Evolutionary conservation across 1,284 basidiomycete genomes (phyloP), one percentile per base, ranked within the genome.

Genomic region (Kwoniella shivajii): DNA sequence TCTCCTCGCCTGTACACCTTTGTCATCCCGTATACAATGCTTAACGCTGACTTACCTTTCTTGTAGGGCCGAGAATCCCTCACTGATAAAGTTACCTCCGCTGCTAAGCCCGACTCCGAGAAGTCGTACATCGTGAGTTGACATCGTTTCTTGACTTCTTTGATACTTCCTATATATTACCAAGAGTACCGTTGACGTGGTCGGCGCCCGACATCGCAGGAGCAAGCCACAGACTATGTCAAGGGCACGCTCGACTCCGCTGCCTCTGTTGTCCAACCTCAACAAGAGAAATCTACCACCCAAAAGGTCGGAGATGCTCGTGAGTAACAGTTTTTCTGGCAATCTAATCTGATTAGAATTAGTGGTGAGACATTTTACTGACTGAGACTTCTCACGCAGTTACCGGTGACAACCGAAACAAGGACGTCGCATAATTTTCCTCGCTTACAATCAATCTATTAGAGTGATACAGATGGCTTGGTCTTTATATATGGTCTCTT

Each of bases 91-190:
- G 63, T 64, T 59, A 54, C 56, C 46, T 38, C 71, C 50, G 61
- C 72, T 59, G 60, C 64, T 57, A 76, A 75, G 69, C 74, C 74
- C 68, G 71, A 76, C 68, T 73, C 71, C 29, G 66, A 76, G 67
- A 76, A 76, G 67, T 63, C 68, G 16, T 72, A 71, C 66, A 57
- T 74, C 54, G 50, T 52, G n/a, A 43, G 39, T 29, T 11, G n/a
- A n/a, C n/a, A n/a, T n/a, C n/a, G n/a, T n/a, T 5, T 36, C 13
- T 11, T 31, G 5, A 31, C 7, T 30, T 11, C 22, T 9, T 9
- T 6, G 5, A 11, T 24, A 18, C 41, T 22, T 18, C 22, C 27
- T 42, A 11, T n/a, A n/a, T n/a, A n/a, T n/a, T n/a, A n/a, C n/a
- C n/a, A n/a, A n/a, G n/a, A n/a, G n/a, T n/a, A n/a, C n/a, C n/a